These are phyloP conservation scores for Ceratobasidium papillatum DNA, from an alignment of 1,284 basidiomycete genomes.

Conservation along the genomic window DNA sequence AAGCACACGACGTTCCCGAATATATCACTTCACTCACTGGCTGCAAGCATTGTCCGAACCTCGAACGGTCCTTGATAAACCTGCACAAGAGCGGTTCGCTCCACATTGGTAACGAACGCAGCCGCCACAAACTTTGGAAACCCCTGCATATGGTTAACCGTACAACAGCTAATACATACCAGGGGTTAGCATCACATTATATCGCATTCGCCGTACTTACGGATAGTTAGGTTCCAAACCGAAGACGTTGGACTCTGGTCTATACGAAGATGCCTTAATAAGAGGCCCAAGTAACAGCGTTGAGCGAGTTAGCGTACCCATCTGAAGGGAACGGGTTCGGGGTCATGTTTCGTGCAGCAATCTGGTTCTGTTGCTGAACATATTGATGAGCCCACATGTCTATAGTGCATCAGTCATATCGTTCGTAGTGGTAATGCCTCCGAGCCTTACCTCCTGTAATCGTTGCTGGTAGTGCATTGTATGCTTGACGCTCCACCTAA, in stretches of 20 bases:
- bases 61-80: conserved; percentile 9
- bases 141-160: conserved; percentile 27
- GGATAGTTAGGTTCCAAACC: conserved; percentile 61
- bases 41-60: neutral
- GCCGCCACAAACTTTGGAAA: conserved; percentile 32
- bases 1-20: neutral
- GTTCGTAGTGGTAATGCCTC: conserved; percentile 47
- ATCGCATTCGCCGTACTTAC: conserved; percentile 46
- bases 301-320: conserved; percentile 52
- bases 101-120: conserved; percentile 13
- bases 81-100: neutral
- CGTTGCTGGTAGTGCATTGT: conserved; percentile 21
- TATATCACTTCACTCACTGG: neutral
- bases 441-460: conserved; percentile 22
- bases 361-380: conserved; percentile 68
- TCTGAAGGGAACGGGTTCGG: conserved; percentile 66
- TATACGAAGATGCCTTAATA: conserved; percentile 44
- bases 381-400: conserved; percentile 71
- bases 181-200: neutral
- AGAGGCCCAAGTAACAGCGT: neutral
- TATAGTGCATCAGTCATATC: conserved; percentile 45
- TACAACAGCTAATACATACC: conserved; percentile 7
- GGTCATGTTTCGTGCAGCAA: conserved; percentile 65
- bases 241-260: conserved; percentile 66
- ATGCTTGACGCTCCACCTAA: conserved; percentile 45